A percentile compares a stretch with the other conserved stretches of the same genome.
Evolutionary conservation across 2,329 filamentous ascomycete genomes (phyloP).

Genomic region (Monosporascus cannonballus): DNA sequence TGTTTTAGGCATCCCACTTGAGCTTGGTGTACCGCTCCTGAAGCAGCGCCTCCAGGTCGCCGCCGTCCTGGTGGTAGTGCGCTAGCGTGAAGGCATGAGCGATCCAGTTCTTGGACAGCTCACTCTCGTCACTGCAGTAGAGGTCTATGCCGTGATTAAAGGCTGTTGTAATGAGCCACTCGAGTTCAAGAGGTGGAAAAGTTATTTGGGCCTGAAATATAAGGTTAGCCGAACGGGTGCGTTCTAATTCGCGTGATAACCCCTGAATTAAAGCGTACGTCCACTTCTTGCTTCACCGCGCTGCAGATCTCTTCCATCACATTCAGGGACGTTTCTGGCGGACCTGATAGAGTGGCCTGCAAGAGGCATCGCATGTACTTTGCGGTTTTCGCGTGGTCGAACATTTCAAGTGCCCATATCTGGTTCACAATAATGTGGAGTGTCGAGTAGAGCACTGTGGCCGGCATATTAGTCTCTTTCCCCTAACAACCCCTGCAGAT

Average conservation of each 20-base stretch:
- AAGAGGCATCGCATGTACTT: slow-evolving; percentile 78
- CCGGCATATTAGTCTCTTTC: slow-evolving; percentile 1
- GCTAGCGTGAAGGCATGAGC: slow-evolving; percentile 57
- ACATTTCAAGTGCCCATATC: slow-evolving; percentile 51
- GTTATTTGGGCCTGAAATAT: slow-evolving; percentile 30
- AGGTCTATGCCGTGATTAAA: slow-evolving; percentile 69
- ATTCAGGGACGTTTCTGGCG: slow-evolving; percentile 49
- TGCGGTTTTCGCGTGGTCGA: slow-evolving; percentile 55
- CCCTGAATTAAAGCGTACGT: slow-evolving; percentile 30
- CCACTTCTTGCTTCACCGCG: slow-evolving; percentile 44
- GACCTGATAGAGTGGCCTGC: slow-evolving; percentile 54
- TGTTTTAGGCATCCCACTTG: slow-evolving; percentile 18
- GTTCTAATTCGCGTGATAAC: neutral
- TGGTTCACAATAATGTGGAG: slow-evolving; percentile 66
- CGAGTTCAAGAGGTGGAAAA: slow-evolving; percentile 63
- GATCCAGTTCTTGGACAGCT: slow-evolving; percentile 54
- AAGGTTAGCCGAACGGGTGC: neutral
- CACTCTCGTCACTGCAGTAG: slow-evolving; percentile 49
- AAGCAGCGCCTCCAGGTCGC: slow-evolving; percentile 37
- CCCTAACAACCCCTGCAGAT: neutral
- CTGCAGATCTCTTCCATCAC: slow-evolving; percentile 58
- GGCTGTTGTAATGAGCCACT: slow-evolving; percentile 65
- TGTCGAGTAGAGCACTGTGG: slow-evolving; percentile 42
- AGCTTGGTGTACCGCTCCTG: slow-evolving; percentile 39
- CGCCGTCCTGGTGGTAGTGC: slow-evolving; percentile 49